phyloP scores from a whole-genome alignment of 176 grass and related monocot genomes.

The Oryza meridionalis region DNA sequence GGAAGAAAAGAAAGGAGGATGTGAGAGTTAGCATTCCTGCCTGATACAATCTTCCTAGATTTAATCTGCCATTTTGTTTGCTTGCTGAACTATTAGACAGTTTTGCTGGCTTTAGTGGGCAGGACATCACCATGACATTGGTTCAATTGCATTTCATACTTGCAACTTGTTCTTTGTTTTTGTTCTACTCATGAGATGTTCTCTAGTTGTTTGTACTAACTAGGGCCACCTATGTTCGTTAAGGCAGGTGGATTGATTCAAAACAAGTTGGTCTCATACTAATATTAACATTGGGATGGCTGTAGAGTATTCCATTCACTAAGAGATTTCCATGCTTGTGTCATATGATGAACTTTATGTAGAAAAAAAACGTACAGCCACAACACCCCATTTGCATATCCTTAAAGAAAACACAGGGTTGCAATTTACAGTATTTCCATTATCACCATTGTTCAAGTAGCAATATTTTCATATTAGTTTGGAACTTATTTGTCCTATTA shows the following conservation, averaged over 20 bases:
- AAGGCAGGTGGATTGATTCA: background rate
- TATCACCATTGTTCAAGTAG: background rate
- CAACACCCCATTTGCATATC: background rate
- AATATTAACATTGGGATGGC: too few species aligned
- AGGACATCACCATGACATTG: slow-evolving; percentile 34
- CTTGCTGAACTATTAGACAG: slow-evolving; percentile 49
- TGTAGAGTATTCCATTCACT: too few species aligned
- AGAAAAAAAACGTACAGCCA: background rate
- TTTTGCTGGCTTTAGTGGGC: slow-evolving; percentile 49
- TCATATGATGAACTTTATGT: background rate
- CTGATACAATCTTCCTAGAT: slow-evolving; percentile 70
- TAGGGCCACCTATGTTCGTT: background rate
- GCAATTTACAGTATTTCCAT: background rate
- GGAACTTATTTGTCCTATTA: background rate
- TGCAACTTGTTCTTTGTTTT: background rate
- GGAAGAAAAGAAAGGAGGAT: slow-evolving; percentile 76
- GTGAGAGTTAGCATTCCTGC: slow-evolving; percentile 53
- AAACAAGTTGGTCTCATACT: background rate
- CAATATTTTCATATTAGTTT: background rate
- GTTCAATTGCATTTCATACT: background rate
- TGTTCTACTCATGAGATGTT: background rate
- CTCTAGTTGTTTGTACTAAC: background rate
- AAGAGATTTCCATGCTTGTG: background rate
- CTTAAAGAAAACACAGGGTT: background rate
- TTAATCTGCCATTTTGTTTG: slow-evolving; percentile 48